Evolutionary conservation across 2,329 filamentous ascomycete species (phyloP), one percentile per base, ranked within the genome.

Genomic region (Ceratocystis smalleyi): DNA sequence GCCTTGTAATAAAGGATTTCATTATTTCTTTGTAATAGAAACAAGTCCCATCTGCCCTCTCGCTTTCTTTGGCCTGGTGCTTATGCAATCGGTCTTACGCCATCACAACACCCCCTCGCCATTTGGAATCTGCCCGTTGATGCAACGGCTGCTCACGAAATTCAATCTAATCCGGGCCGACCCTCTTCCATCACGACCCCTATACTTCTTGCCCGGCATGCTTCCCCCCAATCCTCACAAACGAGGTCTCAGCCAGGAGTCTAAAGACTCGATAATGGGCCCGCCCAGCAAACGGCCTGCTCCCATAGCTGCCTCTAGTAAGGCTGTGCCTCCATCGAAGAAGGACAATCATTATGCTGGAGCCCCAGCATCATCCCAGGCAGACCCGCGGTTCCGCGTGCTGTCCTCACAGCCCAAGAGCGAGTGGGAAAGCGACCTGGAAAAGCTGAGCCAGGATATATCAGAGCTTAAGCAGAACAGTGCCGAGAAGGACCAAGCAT

Each of bases 371-470:
- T 82, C 81, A 3, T 81, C 80, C 1, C 81, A 80, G 17, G 76
- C 78, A 12, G 77, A 78, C 40, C 64, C 62, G 57, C 80, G 80
- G 65, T 79, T 88, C 69, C 85, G 84, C 71, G 73, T 84, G 66
- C 80, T 82, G 68, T 92, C 88, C 1, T 91, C 82, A 69, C 89
- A 91, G 74, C 83, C 83, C 17, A 96, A 95, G 77, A 96, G 91
- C 73, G 83, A 87, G 64, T 99, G 99, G 73, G 94, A 97, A 75
- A 86, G 88, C 66, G 91, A 96, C 72, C 80, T 99, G 67, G 92
- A 96, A 79, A 96, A 95, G 78, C 83, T 99, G 75, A 94, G 90
- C 67, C 92, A 97, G 75, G 91, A 96, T 72, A 91, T 97, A 67
- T 86, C 83, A 27, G 88, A 86, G 22, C 79, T 95, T 69, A 96